A percentile compares a stretch with the other conserved stretches of the same genome.
These are phyloP conservation scores for Mikania micrantha DNA, from an alignment of 129 eudicot species.

Conservation along the genomic window DNA sequence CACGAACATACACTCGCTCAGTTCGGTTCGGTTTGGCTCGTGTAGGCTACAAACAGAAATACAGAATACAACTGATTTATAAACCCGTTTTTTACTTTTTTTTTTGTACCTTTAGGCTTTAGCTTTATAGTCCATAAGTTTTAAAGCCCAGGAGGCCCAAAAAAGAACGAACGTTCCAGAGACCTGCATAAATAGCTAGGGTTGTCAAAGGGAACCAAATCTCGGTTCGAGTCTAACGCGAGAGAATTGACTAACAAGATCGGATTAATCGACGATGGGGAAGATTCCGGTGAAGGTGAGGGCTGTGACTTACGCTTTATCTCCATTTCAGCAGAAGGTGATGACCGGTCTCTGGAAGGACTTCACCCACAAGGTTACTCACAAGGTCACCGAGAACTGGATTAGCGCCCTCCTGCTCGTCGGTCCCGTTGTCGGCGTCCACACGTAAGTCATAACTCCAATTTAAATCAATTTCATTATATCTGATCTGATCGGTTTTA, in stretches of 20 bases:
- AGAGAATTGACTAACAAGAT: neutral
- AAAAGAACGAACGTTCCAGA: neutral
- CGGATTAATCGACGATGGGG: conserved; percentile 39
- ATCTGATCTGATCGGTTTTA: neutral
- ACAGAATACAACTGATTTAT: too few relatives aligned
- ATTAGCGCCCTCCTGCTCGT: conserved; percentile 54
- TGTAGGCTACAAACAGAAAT: too few relatives aligned
- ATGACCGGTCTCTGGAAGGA: conserved; percentile 95
- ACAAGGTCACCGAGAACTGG: conserved; percentile 80
- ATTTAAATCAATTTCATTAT: neutral
- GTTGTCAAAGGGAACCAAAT: too few relatives aligned
- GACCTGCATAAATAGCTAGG: neutral
- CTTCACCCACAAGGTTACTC: conserved; percentile 48
- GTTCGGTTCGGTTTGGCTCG: too few relatives aligned
- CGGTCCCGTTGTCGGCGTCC: conserved; percentile 64
- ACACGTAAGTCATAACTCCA: conserved; percentile 31
- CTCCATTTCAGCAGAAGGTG: conserved; percentile 91
- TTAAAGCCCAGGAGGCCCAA: conserved; percentile 2
- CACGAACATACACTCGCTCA: too few relatives aligned
- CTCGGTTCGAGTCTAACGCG: neutral
- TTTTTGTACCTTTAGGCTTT: too few relatives aligned
- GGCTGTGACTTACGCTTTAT: conserved; percentile 69
- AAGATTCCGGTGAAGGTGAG: conserved; percentile 66
- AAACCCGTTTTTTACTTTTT: too few relatives aligned
- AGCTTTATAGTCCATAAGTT: neutral